A percentile compares a stretch with the other conserved stretches of the same genome.
Conservation (phyloP, 2,329 filamentous ascomycete species). For the Claviceps quebecensis region DNA sequence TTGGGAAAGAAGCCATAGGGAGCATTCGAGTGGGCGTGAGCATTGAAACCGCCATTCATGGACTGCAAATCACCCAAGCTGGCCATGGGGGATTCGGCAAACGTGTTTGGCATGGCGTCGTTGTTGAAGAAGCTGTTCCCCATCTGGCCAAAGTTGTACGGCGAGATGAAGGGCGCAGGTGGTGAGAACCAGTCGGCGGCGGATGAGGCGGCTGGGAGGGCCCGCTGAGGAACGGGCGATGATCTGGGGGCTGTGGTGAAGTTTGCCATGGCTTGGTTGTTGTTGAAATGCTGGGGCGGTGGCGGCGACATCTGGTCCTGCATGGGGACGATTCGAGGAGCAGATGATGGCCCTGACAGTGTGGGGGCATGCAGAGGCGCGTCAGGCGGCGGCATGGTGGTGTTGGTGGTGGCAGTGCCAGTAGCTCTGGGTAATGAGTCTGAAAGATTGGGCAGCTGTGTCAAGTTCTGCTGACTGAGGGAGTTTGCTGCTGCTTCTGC, state of each 20-base stretch:
- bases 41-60: conserved; percentile 13
- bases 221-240: conserved; percentile 28
- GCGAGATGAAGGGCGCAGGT: conserved; percentile 37
- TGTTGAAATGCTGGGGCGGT: conserved; percentile 9
- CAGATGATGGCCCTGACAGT: conserved; percentile 17
- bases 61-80: conserved; percentile 17
- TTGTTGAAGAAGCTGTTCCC: conserved; percentile 27
- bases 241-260: conserved; percentile 17
- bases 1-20: conserved; percentile 26
- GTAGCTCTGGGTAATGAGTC: conserved; percentile 22
- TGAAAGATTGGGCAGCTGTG: conserved; percentile 28
- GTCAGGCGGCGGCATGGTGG: conserved; percentile 24
- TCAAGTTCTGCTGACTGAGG: conserved; percentile 17
- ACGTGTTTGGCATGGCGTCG: conserved; percentile 17
- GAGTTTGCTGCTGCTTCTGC: conserved; percentile 9
- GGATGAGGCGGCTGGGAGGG: conserved; percentile 26
- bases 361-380: conserved; percentile 14
- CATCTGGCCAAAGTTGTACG: conserved; percentile 33
- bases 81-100: conserved; percentile 15
- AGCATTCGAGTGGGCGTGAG: conserved; percentile 2
- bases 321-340: conserved; percentile 10
- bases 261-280: conserved; percentile 4
- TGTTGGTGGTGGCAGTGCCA: conserved; percentile 5
- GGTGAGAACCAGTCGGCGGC: conserved; percentile 40
- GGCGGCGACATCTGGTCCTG: conserved; percentile 20